A percentile compares a stretch with the other conserved stretches of the same genome.
Evolutionary conservation across 805 yeast genomes (phyloP).

Genomic region (Yarrowia osloensis): DNA sequence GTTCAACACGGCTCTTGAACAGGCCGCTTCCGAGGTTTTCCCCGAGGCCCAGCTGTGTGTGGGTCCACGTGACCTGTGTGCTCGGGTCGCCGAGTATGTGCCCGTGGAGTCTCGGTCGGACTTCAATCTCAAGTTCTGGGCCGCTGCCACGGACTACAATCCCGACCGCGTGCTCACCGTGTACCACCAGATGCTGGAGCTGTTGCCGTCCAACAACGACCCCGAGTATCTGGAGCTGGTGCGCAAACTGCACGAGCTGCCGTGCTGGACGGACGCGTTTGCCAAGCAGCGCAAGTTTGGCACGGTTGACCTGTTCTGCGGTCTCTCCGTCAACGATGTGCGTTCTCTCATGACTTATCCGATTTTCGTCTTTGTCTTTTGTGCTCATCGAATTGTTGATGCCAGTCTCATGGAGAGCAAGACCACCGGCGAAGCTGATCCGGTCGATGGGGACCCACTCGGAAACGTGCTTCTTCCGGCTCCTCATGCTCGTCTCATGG

Average conservation of each 20-base stretch:
- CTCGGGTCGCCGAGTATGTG: conserved; percentile 1
- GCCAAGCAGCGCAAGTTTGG: conserved; percentile 24
- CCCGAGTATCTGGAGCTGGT: conserved; percentile 16
- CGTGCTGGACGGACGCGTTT: conserved; percentile 27
- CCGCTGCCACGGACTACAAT: conserved; percentile 20
- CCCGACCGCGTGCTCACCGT: conserved; percentile 12
- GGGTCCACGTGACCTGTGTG: conserved; percentile 12
- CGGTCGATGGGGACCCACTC: conserved; percentile 15
- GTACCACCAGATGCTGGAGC: conserved; percentile 22
- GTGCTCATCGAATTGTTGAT: conserved; percentile 15
- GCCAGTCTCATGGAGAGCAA: conserved; percentile 5
- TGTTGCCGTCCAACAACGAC: not conserved
- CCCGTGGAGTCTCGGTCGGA: conserved; percentile 16
- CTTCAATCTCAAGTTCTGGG: conserved; percentile 19
- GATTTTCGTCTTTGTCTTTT: conserved; percentile 18
- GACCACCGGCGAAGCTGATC: conserved; percentile 13
- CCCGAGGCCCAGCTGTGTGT: conserved; percentile 22
- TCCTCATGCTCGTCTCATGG: conserved; percentile 19
- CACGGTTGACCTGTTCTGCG: conserved; percentile 11
- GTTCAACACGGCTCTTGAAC: conserved; percentile 9
- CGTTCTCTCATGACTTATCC: conserved; percentile 20
- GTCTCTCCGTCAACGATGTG: conserved; percentile 15
- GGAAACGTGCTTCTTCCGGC: conserved; percentile 15
- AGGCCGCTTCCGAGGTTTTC: conserved; percentile 12
- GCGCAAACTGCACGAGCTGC: conserved; percentile 17